Evolutionary conservation across 192 early-diverging fungal species (phyloP), one percentile per base, ranked within the genome.

Genomic region (Pilaira anomala): DNA sequence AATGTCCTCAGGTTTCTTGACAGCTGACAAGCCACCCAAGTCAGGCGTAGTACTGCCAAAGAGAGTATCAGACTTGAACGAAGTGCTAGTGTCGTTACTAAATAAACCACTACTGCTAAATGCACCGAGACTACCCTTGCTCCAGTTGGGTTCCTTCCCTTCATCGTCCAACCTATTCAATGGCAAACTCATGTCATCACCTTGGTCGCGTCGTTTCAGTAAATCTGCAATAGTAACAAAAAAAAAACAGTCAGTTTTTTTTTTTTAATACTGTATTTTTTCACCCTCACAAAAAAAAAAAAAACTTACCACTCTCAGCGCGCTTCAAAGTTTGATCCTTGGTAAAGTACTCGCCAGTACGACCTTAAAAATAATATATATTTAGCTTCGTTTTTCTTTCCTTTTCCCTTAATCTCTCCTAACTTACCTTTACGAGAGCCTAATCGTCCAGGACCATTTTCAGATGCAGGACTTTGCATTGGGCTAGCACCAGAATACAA

Each of bases 1-100:
- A 62, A 36, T 71, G 54, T 71, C 60, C 48, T 77, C 77, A 7
- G 68, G 44, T 21, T 66, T 25, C 25, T 60, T 68, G 12, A 9
- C 21, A 18, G 53, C 9, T 11, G 21, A 18, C 41, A 21, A 48
- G 19, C 26, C 8, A 42, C 60, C 45, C 36, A 52, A 29, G 33
- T 36, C 33, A 36, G 33, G 11, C 11, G 33, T 6, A 9, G 33
- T 36, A 36, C 33, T 36, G 5, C 33, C 33, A 36, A 36, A 36
- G 33, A 36, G 33, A 36, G 11, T 4, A 36, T 36, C 33, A 36
- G 33, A 36, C 33, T 36, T 36, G 33, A 36, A 36, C 5, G 33
- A 9, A 36, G 33, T 6, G 18, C 16, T 14, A 46, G 9, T 46
- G 5, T 46, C 44, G 16, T 14, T 19, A 4, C 18, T 14, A 19